phyloP scores from a whole-genome alignment of 1,284 basidiomycete species.

The Butyriboletus pseudospeciosus region DNA sequence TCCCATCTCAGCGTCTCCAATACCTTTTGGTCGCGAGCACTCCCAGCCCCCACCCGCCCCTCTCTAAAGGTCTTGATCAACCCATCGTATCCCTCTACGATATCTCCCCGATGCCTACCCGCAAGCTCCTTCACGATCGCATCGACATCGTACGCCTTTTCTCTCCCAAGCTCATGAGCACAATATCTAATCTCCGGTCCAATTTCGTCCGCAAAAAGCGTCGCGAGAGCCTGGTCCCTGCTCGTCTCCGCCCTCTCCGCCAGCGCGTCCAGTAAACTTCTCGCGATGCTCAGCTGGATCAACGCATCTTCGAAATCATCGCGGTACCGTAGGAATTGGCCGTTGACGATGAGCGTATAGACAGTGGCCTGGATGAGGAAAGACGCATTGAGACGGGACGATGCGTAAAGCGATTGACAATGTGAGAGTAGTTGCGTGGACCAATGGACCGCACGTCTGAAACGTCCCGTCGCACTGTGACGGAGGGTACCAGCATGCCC shows the following conservation, averaged over 20 bases:
- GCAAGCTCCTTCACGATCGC: slow-evolving; percentile 72
- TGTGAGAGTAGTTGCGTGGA: slow-evolving; percentile 74
- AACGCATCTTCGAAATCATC: slow-evolving; percentile 79
- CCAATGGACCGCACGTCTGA: slow-evolving; percentile 83
- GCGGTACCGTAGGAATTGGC: slow-evolving; percentile 68
- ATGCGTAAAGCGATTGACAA: slow-evolving; percentile 59
- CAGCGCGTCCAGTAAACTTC: slow-evolving; percentile 70
- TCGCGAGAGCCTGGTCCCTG: slow-evolving; percentile 84
- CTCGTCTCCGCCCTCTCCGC: slow-evolving; percentile 70
- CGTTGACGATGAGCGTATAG: slow-evolving; percentile 69
- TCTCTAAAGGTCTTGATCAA: slow-evolving; percentile 52
- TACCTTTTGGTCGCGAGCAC: slow-evolving; percentile 48
- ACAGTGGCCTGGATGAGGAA: slow-evolving; percentile 59
- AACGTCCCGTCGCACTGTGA: slow-evolving; percentile 74
- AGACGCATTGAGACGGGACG: slow-evolving; percentile 51
- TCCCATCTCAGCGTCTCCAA: slow-evolving; percentile 74
- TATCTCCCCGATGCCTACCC: slow-evolving; percentile 52
- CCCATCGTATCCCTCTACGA: slow-evolving; percentile 63
- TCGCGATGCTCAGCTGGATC: slow-evolving; percentile 73
- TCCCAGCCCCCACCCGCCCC: slow-evolving; percentile 39
- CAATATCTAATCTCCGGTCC: slow-evolving; percentile 90
- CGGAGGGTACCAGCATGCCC: slow-evolving; percentile 54
- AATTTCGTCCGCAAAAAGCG: slow-evolving; percentile 80
- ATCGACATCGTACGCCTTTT: slow-evolving; percentile 79
- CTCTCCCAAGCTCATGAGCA: slow-evolving; percentile 78